Percentiles rank a stretch among this genome's conserved stretches.
Conservation (phyloP, 176 grass and related monocot species). For the Cenchrus fungigraminus region DNA sequence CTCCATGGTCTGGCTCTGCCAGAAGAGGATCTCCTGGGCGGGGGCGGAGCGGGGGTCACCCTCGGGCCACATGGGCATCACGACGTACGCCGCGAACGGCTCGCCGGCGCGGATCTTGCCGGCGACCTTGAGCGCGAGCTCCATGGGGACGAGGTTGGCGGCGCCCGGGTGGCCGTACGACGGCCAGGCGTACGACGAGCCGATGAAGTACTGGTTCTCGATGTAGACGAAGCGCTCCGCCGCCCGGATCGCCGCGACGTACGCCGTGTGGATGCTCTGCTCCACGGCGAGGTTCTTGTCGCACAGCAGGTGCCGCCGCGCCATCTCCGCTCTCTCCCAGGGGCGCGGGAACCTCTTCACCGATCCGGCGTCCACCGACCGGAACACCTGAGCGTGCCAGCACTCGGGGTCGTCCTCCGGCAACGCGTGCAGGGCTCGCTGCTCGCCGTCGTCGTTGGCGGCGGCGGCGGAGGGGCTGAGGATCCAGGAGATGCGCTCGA, state of each 20-base stretch:
- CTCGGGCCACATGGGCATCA: constrained; percentile 64
- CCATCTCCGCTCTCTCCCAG: constrained; percentile 29
- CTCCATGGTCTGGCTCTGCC: constrained; percentile 78
- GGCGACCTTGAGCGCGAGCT: constrained; percentile 60
- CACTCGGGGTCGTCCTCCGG: constrained; percentile 27
- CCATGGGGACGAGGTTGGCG: constrained; percentile 59
- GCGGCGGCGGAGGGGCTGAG: constrained; percentile 26
- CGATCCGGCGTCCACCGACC: constrained; percentile 62
- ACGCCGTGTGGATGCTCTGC: constrained; percentile 69
- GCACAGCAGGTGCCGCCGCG: constrained; percentile 13
- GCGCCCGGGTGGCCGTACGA: constrained; percentile 43
- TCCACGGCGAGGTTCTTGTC: constrained; percentile 51
- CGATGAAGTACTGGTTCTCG: constrained; percentile 74
- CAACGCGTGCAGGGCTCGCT: constrained; percentile 10
- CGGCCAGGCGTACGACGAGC: constrained; percentile 65
- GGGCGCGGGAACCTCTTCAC: constrained; percentile 52
- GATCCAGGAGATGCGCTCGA: constrained; percentile 65
- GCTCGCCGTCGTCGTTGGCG: background rate
- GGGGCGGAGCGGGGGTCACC: background rate
- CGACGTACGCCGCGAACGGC: constrained; percentile 54
- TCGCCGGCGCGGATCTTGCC: constrained; percentile 51
- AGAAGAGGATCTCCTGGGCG: constrained; percentile 56
- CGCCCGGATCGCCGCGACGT: constrained; percentile 50
- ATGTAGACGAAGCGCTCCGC: constrained; percentile 61
- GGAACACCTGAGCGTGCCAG: constrained; percentile 73